Conservation (phyloP, 176 grass and related monocot genomes). For the Oryza nivara region DNA sequence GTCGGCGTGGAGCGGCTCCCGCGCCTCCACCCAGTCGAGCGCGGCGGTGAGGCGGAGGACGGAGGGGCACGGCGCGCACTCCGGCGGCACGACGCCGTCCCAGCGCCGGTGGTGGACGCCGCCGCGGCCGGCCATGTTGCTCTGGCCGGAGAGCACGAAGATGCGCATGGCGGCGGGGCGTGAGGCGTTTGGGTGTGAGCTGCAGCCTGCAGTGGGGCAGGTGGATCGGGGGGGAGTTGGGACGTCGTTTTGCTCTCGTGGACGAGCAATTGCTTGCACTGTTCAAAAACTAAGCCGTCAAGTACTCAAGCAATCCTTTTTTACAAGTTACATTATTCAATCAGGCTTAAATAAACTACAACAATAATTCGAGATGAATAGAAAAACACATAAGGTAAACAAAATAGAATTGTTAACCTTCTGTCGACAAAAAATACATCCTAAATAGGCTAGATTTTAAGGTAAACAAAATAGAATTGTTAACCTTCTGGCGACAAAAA, state of each 20-base stretch:
- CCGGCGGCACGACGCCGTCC: slow-evolving; percentile 73
- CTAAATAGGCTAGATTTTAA: too few relatives aligned
- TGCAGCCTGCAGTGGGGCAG: background rate
- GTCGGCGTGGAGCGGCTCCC: slow-evolving; percentile 80
- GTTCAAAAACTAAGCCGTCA: too few relatives aligned
- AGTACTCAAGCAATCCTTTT: too few relatives aligned
- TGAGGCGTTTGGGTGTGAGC: background rate
- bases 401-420: too few relatives aligned
- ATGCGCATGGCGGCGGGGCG: slow-evolving; percentile 42
- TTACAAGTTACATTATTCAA: too few relatives aligned
- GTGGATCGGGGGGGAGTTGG: background rate
- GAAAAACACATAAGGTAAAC: too few relatives aligned
- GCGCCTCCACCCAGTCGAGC: slow-evolving; percentile 63
- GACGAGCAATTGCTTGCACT: too few relatives aligned
- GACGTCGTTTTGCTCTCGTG: background rate
- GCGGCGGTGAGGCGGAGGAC: slow-evolving; percentile 65
- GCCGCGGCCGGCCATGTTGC: slow-evolving; percentile 92
- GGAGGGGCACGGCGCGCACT: slow-evolving; percentile 52
- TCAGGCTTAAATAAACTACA: too few relatives aligned
- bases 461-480: too few relatives aligned
- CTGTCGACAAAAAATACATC: too few relatives aligned
- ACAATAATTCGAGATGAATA: too few relatives aligned
- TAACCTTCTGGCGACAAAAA: too few relatives aligned
- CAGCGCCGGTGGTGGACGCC: slow-evolving; percentile 65
- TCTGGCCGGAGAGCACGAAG: slow-evolving; percentile 90